phyloP scores from a whole-genome alignment of 1,139 yeast genomes.

The Sugiyamaella neomexicana region DNA sequence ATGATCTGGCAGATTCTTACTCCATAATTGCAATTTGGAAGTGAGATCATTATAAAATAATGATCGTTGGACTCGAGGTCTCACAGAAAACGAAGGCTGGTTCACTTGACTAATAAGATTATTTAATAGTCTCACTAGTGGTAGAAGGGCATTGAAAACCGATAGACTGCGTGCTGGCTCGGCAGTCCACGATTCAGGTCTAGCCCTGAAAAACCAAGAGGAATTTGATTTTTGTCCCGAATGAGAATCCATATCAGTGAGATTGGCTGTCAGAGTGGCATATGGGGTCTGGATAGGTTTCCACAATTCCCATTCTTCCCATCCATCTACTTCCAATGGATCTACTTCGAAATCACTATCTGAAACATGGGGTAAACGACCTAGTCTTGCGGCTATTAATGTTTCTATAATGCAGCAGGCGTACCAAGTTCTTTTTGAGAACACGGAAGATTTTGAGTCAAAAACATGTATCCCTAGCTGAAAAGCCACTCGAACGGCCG shows the following conservation, averaged over 20 bases:
- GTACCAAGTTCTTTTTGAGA: slow-evolving; percentile 27
- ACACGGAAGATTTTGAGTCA: slow-evolving; percentile 10
- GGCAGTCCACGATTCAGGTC: slow-evolving; percentile 18
- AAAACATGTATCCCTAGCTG: slow-evolving; percentile 21
- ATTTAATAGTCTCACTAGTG: slow-evolving; percentile 21
- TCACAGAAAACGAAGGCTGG: slow-evolving; percentile 18
- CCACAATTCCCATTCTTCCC: slow-evolving; percentile 29
- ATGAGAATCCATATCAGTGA: slow-evolving; percentile 4
- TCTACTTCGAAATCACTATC: slow-evolving; percentile 22
- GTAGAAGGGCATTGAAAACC: slow-evolving; percentile 23
- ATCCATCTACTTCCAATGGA: slow-evolving; percentile 21
- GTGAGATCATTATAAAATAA: slow-evolving; percentile 21
- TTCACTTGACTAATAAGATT: slow-evolving; percentile 18
- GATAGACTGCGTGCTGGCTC: slow-evolving; percentile 24
- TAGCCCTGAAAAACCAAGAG: slow-evolving; percentile 4
- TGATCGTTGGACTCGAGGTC: slow-evolving; percentile 21
- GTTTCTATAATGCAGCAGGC: slow-evolving; percentile 29
- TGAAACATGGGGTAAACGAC: slow-evolving; percentile 25
- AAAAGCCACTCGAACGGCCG: slow-evolving; percentile 23
- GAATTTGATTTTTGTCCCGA: not conserved
- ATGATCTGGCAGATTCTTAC: slow-evolving; percentile 22
- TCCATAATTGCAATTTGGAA: slow-evolving; percentile 22
- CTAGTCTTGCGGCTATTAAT: slow-evolving; percentile 24
- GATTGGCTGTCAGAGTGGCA: slow-evolving; percentile 2
- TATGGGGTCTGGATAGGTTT: slow-evolving; percentile 16